These are phyloP conservation scores for Epichloe uncinata DNA, from an alignment of 2,329 filamentous ascomycete genomes.

Conservation along the genomic window DNA sequence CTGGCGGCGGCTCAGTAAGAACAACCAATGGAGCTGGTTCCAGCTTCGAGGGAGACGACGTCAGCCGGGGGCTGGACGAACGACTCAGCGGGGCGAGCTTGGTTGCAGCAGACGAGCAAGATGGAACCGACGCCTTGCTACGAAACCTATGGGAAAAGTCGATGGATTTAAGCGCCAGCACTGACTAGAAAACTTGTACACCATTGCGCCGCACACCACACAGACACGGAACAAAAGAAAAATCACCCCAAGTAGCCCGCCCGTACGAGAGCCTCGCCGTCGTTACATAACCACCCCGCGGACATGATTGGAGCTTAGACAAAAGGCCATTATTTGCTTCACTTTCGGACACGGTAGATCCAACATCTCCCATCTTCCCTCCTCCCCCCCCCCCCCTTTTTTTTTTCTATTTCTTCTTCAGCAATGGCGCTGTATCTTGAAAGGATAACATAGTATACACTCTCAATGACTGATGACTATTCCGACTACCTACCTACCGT, in stretches of 20 bases:
- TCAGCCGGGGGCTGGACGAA: slow-evolving; percentile 22
- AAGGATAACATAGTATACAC: background rate
- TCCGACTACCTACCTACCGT: background rate
- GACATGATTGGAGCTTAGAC: no score
- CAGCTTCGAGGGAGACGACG: slow-evolving; percentile 34
- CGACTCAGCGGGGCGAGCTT: slow-evolving; percentile 37
- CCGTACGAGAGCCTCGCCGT: no score
- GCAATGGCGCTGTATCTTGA: background rate
- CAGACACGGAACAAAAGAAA: background rate
- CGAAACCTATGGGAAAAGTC: slow-evolving; percentile 50
- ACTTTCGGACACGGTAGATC: no score
- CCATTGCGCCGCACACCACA: background rate
- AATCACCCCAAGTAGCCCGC: no score
- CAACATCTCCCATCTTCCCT: no score
- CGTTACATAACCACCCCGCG: no score
- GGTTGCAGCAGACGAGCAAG: slow-evolving; percentile 35
- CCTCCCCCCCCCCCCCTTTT: no score
- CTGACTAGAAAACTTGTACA: slow-evolving; percentile 8
- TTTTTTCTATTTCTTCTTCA: no score
- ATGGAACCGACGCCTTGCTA: slow-evolving; percentile 36
- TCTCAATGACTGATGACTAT: background rate
- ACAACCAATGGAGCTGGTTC: slow-evolving; percentile 27
- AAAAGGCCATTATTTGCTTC: no score
- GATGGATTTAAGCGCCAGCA: slow-evolving; percentile 41
- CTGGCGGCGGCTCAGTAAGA: slow-evolving; percentile 23